These are phyloP conservation scores for Porphyrellus cyaneotinctus DNA, from an alignment of 768 basidiomycete genomes.

Conservation along the genomic window DNA sequence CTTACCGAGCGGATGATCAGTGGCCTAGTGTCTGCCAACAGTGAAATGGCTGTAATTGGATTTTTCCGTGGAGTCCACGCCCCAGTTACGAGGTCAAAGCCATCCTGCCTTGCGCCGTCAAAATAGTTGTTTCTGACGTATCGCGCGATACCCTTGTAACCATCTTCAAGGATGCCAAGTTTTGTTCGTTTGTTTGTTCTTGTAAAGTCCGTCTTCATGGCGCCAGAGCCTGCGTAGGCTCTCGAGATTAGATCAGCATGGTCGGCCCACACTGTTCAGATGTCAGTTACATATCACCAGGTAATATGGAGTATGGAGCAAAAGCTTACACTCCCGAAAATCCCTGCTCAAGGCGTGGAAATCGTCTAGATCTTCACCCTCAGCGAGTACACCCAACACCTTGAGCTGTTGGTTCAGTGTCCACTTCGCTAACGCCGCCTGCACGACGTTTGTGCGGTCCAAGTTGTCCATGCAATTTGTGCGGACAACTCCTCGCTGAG, in stretches of 20 bases:
- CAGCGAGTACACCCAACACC: slow-evolving; percentile 64
- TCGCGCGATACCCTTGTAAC: slow-evolving; percentile 74
- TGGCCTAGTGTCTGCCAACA: slow-evolving; percentile 78
- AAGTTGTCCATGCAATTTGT: slow-evolving; percentile 98
- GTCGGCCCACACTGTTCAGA: slow-evolving; percentile 85
- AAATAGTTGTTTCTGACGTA: slow-evolving; percentile 97
- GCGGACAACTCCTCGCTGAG: slow-evolving; percentile 76
- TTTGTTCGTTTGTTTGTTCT: slow-evolving; percentile 86
- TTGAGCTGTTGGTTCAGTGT: slow-evolving; percentile 75
- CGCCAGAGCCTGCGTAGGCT: slow-evolving; percentile 93
- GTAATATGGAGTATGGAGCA: not conserved
- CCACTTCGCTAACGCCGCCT: slow-evolving; percentile 86
- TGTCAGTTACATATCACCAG: slow-evolving; percentile 6
- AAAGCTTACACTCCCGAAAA: slow-evolving; percentile 78
- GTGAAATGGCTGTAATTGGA: slow-evolving; percentile 62
- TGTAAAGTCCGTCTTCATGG: slow-evolving; percentile 95
- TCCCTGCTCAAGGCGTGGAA: slow-evolving; percentile 74
- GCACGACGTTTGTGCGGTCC: slow-evolving; percentile 96
- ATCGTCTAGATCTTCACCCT: slow-evolving; percentile 73
- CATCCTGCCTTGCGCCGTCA: slow-evolving; percentile 91
- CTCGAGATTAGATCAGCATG: slow-evolving; percentile 88
- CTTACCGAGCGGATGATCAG: slow-evolving; percentile 77
- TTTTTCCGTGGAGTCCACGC: slow-evolving; percentile 82
- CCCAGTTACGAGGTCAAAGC: slow-evolving; percentile 91
- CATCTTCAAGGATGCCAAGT: slow-evolving; percentile 79